Evolutionary conservation across 768 basidiomycete genomes (phyloP).

Genomic region (Russula lepida): DNA sequence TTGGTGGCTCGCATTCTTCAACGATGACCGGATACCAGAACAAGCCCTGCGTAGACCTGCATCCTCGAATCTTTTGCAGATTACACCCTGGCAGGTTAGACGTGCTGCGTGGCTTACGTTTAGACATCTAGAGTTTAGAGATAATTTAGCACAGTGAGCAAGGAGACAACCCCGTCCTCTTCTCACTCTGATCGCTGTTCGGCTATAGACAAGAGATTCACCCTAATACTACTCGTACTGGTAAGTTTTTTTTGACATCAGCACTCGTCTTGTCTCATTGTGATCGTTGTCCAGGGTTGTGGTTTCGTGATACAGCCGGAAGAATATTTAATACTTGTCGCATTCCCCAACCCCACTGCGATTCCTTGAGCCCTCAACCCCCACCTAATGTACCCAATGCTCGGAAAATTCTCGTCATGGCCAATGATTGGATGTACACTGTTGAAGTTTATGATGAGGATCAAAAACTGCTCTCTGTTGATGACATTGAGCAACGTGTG

Average conservation of each 20-base stretch:
- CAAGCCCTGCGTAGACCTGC: conserved; percentile 23
- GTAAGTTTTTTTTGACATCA: conserved; percentile 28
- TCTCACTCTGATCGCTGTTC: background rate
- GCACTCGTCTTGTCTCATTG: background rate
- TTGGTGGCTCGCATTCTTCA: conserved; percentile 87
- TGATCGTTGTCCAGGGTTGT: conserved; percentile 37
- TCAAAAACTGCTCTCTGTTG: conserved; percentile 27
- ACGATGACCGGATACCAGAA: conserved; percentile 58
- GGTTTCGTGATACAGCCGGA: conserved; percentile 50
- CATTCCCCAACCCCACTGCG: conserved; percentile 59
- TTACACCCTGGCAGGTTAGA: conserved; percentile 79
- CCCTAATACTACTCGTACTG: conserved; percentile 64
- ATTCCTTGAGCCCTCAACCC: conserved; percentile 48
- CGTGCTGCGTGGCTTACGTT: conserved; percentile 76
- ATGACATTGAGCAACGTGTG: conserved; percentile 40
- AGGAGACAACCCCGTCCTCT: background rate
- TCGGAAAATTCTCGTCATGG: conserved; percentile 57
- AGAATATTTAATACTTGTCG: conserved; percentile 73
- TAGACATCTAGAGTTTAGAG: conserved; percentile 66
- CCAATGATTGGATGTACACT: conserved; percentile 73
- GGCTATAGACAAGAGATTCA: conserved; percentile 53
- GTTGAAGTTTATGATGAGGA: conserved; percentile 53
- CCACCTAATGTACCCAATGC: conserved; percentile 38
- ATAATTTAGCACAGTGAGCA: conserved; percentile 51
- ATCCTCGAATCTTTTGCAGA: conserved; percentile 24